These are phyloP conservation scores for Lepidium africanum DNA, from an alignment of 345 rosid genomes.

Conservation along the genomic window DNA sequence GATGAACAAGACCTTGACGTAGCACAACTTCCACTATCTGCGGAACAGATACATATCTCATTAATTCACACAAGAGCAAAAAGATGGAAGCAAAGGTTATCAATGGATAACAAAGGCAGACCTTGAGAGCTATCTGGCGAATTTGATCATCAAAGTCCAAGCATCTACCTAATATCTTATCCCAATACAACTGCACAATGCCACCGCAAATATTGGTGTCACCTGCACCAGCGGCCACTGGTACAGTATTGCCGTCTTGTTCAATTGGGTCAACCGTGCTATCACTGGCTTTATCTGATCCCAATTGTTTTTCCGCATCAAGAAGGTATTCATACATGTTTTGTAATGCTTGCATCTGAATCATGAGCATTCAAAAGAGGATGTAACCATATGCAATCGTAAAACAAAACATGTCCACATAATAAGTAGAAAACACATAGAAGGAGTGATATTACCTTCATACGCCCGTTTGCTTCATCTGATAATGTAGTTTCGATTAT, in stretches of 20 bases:
- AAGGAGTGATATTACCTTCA: conserved; percentile 52
- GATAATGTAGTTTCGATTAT: conserved; percentile 74
- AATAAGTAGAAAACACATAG: not conserved
- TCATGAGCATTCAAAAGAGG: conserved; percentile 25
- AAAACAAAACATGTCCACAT: not conserved
- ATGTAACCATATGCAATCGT: not conserved
- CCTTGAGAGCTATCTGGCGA: conserved; percentile 92
- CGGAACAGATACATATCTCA: conserved; percentile 12
- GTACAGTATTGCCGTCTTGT: conserved; percentile 59
- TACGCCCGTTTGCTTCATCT: conserved; percentile 58
- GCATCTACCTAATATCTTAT: conserved; percentile 78
- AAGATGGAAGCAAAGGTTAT: not conserved
- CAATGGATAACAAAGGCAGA: conserved; percentile 7
- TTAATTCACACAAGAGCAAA: not conserved
- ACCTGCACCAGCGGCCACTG: conserved; percentile 99
- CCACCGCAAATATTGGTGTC: conserved; percentile 99
- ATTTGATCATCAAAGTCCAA: conserved; percentile 76
- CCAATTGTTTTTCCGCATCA: conserved; percentile 94
- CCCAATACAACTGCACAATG: conserved; percentile 93
- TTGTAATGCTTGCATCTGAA: conserved; percentile 91
- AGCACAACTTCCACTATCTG: conserved; percentile 98
- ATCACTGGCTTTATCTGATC: conserved; percentile 45
- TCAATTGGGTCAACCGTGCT: conserved; percentile 31
- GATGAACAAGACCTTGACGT: conserved; percentile 99
- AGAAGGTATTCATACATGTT: conserved; percentile 92